Conservation (phyloP, 2,329 filamentous ascomycete species). For the Calonectria pteridis region DNA sequence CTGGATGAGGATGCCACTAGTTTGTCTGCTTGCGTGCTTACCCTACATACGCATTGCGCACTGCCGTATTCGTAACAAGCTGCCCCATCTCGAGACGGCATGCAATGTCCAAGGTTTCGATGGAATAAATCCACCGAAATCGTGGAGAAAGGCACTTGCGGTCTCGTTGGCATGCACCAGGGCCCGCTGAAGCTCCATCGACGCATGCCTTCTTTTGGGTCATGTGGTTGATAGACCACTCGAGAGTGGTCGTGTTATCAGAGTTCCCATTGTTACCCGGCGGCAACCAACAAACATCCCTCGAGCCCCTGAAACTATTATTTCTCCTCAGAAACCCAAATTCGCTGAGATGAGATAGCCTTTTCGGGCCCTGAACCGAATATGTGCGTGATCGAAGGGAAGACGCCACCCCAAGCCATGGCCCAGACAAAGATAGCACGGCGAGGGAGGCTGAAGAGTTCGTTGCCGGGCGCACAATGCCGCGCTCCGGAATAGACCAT, state of each 20-base stretch:
- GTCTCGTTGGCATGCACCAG: background rate
- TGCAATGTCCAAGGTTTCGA: slow-evolving; percentile 1
- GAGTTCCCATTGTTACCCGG: background rate
- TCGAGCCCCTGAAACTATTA: background rate
- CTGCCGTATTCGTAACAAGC: slow-evolving; percentile 11
- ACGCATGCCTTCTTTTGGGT: background rate
- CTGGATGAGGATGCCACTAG: background rate
- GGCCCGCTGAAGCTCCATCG: background rate
- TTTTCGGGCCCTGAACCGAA: slow-evolving; percentile 16
- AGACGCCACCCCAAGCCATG: slow-evolving; percentile 28
- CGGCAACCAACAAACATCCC: background rate
- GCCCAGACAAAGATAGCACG: background rate
- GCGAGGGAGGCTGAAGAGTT: slow-evolving; percentile 2
- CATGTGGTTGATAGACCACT: background rate
- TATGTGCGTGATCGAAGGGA: slow-evolving; percentile 23
- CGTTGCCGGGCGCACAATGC: background rate
- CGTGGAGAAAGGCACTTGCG: background rate
- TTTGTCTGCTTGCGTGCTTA: background rate
- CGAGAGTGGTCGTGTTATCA: background rate
- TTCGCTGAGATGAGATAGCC: background rate
- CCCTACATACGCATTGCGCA: slow-evolving; percentile 3
- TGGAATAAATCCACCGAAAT: background rate
- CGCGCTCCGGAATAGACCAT: background rate
- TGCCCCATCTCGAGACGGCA: background rate
- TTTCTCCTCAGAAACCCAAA: slow-evolving; percentile 1